phyloP scores from a whole-genome alignment of 306 rosid genomes.

The Quercus dentata region DNA sequence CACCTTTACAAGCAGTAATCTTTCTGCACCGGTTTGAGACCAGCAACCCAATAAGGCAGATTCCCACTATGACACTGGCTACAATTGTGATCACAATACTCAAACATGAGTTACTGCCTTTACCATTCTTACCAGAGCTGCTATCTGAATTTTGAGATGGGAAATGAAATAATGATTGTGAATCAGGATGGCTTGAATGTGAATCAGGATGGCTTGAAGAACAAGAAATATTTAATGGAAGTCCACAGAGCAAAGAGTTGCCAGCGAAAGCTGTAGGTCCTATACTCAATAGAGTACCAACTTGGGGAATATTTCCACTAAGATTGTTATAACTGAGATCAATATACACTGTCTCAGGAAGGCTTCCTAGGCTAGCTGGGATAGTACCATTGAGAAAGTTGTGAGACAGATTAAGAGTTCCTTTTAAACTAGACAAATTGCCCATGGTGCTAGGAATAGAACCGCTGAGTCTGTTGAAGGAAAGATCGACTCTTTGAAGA shows the following conservation, averaged over 20 bases:
- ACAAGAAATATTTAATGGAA: conserved; percentile 52
- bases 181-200: conserved; percentile 19
- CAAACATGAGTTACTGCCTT: conserved; percentile 29
- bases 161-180: conserved; percentile 21
- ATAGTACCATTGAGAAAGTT: conserved; percentile 44
- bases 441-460: conserved; percentile 46
- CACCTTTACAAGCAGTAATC: conserved; percentile 23
- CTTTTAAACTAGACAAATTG: conserved; percentile 44
- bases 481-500: conserved; percentile 41
- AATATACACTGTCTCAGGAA: conserved; percentile 49
- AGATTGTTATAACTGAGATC: conserved; percentile 51
- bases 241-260: conserved; percentile 53
- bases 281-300: conserved; percentile 43
- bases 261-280: conserved; percentile 65
- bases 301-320: conserved; percentile 54
- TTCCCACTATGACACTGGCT: conserved; percentile 39
- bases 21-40: conserved; percentile 41
- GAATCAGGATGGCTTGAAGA: conserved; percentile 28
- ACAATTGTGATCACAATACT: conserved; percentile 34
- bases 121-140: conserved; percentile 12
- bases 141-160: conserved; percentile 27
- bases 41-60: conserved; percentile 44
- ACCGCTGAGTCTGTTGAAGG: conserved; percentile 40
- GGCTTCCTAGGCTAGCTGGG: conserved; percentile 47
- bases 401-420: conserved; percentile 53